Evolutionary conservation across 192 early-diverging fungal species (phyloP), one percentile per base, ranked within the genome.

Genomic region (Thamnidium elegans): DNA sequence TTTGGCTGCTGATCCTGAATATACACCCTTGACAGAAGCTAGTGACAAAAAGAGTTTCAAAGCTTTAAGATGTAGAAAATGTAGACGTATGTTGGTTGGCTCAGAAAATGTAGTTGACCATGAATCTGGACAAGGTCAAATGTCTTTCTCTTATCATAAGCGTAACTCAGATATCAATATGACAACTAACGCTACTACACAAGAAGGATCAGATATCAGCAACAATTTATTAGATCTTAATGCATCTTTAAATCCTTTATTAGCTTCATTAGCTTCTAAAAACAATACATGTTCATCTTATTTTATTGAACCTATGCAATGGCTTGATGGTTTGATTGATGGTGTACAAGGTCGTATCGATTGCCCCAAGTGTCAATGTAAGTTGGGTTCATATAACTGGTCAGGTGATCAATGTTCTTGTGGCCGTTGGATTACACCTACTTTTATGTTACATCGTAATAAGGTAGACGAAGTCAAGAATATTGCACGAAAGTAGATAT

Each of bases 221-320:
- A 50, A 50, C 7, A 15, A 65, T 20, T 23, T 23, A 8, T 15
- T 48, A 11, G 47, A 55, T 21, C 50, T 66, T 7, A 62, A 60
- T 30, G 21, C 44, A 30, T n/a, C 62, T 17, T 56, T 73, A 8
- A 71, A 69, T 34, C 65, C 66, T 11, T 58, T 72, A 5, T 55
- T 72, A 50, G 75, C 75, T 52, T 19, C 66, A 63, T 42, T 76
- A 62, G 55, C 66, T 31, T 17, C 58, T 50, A 44, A 70, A 19
- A 50, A 66, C 32, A 71, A 69, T 15, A 78, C 65, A 26, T 94
- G 92, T 70, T 86, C 86, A 10, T 87, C 87, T 13, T 86, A 88
- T 67, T 94, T 93, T 80, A 79, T 94, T 47, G 92, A 94, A 68
- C 88, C 89, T 13, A 85, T 90, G 78, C 86, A 89, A 63, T 94